Evolutionary conservation across 2,329 filamentous ascomycete genomes (phyloP).

Genomic region (Myriosclerotinia curreyana): DNA sequence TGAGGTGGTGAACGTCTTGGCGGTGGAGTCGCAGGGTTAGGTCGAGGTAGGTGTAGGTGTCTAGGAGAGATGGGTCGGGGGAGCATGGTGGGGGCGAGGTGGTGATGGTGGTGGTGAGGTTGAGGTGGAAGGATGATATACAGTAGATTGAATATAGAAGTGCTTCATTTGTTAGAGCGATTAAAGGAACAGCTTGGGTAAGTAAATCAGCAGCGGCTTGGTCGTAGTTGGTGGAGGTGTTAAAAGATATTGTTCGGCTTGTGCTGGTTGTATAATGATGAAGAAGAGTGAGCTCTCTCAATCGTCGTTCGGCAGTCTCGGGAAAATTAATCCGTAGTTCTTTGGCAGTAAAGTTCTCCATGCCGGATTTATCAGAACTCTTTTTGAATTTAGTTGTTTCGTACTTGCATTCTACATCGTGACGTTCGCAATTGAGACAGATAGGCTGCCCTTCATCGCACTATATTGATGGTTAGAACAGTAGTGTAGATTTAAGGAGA

Average conservation of each 20-base stretch:
- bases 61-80: background rate
- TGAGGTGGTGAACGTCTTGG: slow-evolving; percentile 25
- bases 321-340: slow-evolving; percentile 12
- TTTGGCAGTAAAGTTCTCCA: background rate
- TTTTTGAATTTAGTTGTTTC: slow-evolving; percentile 1
- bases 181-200: slow-evolving; percentile 22
- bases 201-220: slow-evolving; percentile 18
- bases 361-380: background rate
- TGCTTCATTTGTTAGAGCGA: slow-evolving; percentile 28
- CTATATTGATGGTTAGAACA: slow-evolving; percentile 18
- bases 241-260: slow-evolving; percentile 22
- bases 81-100: background rate
- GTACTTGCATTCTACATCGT: slow-evolving; percentile 28
- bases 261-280: slow-evolving; percentile 30
- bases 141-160: slow-evolving; percentile 30
- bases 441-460: slow-evolving; percentile 32
- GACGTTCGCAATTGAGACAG: slow-evolving; percentile 28
- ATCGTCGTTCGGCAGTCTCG: slow-evolving; percentile 27
- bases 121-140: slow-evolving; percentile 28
- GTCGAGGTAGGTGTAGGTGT: slow-evolving; percentile 25
- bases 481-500: background rate
- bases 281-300: slow-evolving; percentile 30
- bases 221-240: background rate
- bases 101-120: background rate
- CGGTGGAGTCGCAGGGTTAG: slow-evolving; percentile 28